Percentiles rank a stretch among this genome's conserved stretches.
phyloP scores from a whole-genome alignment of 257 asterid genomes.

The Solanum dulcamara region DNA sequence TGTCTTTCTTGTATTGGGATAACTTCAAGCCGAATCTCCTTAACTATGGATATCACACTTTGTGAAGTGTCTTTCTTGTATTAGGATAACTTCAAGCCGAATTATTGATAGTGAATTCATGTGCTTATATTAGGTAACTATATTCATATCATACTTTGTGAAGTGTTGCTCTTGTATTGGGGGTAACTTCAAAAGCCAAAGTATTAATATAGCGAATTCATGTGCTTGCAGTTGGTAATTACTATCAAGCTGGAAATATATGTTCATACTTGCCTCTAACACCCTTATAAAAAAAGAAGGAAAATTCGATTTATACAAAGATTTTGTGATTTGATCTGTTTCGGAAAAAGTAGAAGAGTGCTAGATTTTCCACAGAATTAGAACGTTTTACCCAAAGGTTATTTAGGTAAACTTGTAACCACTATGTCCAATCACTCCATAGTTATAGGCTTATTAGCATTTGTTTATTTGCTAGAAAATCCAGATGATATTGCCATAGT shows the following conservation, averaged over 20 bases:
- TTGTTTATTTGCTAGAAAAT: too few species aligned
- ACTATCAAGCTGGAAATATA: too few species aligned
- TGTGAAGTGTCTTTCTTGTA: not conserved
- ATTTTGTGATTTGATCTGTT: too few species aligned
- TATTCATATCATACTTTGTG: not conserved
- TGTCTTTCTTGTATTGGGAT: not conserved
- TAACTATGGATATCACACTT: not conserved
- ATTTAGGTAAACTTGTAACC: too few species aligned
- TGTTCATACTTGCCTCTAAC: not conserved
- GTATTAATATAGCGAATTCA: not conserved
- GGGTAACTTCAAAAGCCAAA: not conserved
- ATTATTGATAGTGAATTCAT: not conserved
- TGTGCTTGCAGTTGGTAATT: not conserved
- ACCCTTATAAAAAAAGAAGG: not conserved
- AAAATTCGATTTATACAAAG: not conserved
- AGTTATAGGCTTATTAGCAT: too few species aligned
- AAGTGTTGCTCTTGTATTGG: not conserved
- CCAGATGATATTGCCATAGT: too few species aligned
- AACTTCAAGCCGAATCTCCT: not conserved
- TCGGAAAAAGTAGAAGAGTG: too few species aligned
- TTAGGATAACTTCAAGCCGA: not conserved
- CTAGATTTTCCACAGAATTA: too few species aligned
- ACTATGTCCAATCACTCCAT: too few species aligned
- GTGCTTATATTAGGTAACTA: too few species aligned
- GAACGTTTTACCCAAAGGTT: too few species aligned